Evolutionary conservation across 805 yeast species (phyloP).

Genomic region (Nakazawaea siamensis): DNA sequence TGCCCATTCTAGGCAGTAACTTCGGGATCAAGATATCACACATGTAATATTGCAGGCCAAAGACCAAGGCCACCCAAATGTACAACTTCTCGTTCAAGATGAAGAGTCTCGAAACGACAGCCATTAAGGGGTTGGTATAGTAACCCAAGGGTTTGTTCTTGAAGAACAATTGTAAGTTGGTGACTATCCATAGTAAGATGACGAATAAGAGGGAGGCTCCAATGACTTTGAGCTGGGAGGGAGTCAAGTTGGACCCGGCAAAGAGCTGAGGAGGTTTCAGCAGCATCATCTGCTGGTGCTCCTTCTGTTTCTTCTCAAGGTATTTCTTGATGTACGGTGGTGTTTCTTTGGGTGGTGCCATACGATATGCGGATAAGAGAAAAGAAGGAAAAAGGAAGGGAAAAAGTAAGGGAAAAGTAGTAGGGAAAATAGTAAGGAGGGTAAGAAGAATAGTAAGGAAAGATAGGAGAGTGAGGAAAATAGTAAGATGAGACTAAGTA

Average conservation of each 20-base stretch:
- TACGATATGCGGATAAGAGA: too few species aligned
- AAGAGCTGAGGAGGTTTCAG: constrained; percentile 3
- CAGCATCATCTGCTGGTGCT: background rate
- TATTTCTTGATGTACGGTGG: constrained; percentile 7
- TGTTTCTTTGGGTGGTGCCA: constrained; percentile 1
- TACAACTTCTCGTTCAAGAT: constrained; percentile 5
- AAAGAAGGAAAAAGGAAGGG: too few species aligned
- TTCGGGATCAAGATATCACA: constrained; percentile 5
- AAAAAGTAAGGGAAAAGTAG: too few species aligned
- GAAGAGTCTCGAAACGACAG: background rate
- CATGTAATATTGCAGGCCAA: constrained; percentile 1
- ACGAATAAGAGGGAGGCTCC: constrained; percentile 2
- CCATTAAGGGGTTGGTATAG: background rate
- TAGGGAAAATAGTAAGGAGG: too few species aligned
- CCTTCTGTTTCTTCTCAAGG: background rate
- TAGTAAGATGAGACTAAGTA: too few species aligned
- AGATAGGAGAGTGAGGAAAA: too few species aligned
- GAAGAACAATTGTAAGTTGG: constrained; percentile 7
- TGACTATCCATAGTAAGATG: background rate
- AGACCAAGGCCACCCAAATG: background rate
- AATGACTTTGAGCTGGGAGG: constrained; percentile 1
- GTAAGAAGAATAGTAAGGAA: too few species aligned
- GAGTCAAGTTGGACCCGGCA: background rate
- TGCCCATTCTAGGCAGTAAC: background rate
- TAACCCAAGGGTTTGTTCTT: background rate